Evolutionary conservation across 176 grass and related monocot species (phyloP).

Genomic region (Oryza rufipogon): DNA sequence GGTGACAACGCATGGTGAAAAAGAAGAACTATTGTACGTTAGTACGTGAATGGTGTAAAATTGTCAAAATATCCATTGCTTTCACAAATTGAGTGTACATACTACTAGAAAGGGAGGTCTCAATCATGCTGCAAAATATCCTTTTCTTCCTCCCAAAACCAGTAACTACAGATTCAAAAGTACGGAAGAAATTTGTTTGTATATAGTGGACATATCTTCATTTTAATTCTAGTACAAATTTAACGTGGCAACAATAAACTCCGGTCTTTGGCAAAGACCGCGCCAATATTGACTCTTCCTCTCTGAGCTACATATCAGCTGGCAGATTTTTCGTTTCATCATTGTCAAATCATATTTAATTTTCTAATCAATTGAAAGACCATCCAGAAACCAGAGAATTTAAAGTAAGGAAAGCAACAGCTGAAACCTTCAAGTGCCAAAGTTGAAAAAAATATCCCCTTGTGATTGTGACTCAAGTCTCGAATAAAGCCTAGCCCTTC

Average conservation of each 20-base stretch:
- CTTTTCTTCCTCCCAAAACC: background rate
- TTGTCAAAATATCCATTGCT: background rate
- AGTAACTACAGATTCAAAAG: background rate
- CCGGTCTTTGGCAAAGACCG: background rate
- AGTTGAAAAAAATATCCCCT: constrained; percentile 12
- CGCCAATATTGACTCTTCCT: constrained; percentile 9
- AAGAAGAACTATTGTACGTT: background rate
- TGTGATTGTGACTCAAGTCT: background rate
- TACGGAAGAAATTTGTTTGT: background rate
- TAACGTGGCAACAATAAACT: background rate
- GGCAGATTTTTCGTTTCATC: background rate
- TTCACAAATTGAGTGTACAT: background rate
- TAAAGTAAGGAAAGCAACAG: background rate
- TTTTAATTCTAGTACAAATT: background rate
- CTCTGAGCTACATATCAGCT: background rate
- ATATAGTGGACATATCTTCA: background rate
- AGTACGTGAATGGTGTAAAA: background rate
- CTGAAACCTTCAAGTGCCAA: background rate
- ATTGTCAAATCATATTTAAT: constrained; percentile 15
- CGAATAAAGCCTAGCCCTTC: background rate
- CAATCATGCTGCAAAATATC: constrained; percentile 4
- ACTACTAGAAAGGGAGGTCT: background rate
- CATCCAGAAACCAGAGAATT: constrained; percentile 3
- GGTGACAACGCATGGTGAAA: background rate
- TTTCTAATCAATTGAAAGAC: constrained; percentile 5